phyloP scores from a whole-genome alignment of 176 grass and related monocot genomes.

The Poa annua region DNA sequence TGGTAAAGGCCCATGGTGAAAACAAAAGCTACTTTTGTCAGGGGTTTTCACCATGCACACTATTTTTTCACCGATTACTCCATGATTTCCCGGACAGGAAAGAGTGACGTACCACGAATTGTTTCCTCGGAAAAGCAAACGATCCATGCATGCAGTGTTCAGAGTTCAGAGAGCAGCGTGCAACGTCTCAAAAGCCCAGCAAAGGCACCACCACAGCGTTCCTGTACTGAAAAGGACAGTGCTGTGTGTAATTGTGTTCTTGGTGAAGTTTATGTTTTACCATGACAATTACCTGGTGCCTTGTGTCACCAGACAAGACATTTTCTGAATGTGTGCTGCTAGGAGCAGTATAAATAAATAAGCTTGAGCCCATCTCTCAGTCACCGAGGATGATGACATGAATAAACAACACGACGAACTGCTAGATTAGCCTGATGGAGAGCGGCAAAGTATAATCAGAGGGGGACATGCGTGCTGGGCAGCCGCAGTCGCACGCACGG shows the following conservation, averaged over 20 bases:
- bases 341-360: neutral
- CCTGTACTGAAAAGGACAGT: slow-evolving; percentile 26
- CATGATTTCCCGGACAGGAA: slow-evolving; percentile 40
- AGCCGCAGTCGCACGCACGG: neutral
- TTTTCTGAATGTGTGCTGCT: neutral
- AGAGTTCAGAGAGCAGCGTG: slow-evolving; percentile 2
- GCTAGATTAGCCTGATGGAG: neutral
- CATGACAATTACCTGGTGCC: neutral
- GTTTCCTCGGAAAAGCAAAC: slow-evolving; percentile 38
- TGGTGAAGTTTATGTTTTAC: neutral
- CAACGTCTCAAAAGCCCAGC: slow-evolving; percentile 43
- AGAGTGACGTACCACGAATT: neutral
- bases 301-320: slow-evolving; percentile 21
- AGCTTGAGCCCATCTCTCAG: neutral
- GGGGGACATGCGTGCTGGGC: slow-evolving; percentile 30
- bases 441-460: slow-evolving; percentile 47
- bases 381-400: neutral
- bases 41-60: slow-evolving; percentile 20
- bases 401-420: neutral
- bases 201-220: neutral
- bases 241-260: neutral
- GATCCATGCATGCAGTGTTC: slow-evolving; percentile 26
- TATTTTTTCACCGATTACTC: slow-evolving; percentile 33
- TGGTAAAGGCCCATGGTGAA: slow-evolving; percentile 17
- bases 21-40: slow-evolving; percentile 50